Base-by-base conservation (phyloP, 306 rosid species). In the Begonia fuchsioides region DNA sequence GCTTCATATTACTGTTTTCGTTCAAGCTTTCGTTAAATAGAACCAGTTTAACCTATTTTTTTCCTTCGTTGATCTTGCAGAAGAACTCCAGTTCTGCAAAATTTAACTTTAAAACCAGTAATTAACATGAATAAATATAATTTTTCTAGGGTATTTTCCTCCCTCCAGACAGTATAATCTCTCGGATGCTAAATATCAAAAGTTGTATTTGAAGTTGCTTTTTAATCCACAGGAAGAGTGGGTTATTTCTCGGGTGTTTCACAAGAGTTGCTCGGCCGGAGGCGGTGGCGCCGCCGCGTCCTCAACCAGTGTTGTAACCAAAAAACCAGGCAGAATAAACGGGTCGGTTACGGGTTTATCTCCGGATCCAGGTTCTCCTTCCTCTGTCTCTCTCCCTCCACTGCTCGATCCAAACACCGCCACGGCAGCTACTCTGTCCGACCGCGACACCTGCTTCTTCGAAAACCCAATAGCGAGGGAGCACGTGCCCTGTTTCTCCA, bases 401-500 rank as follows among this genome's bases (percentile, higher is more conserved):
- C 81, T 85, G 4, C 81, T 85, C 0, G 96, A 92, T 60, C 14
- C 12, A 11, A 41, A 41, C 14, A 41, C 45, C 6, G 14, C 45
- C 32, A 20, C 32, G 32, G 2, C 55, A 13, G 1, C 49, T 58
- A 40, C 52, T 35, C 41, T 56, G 10, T 45, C 67, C 39, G 80
- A 63, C 68, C 76, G 71, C 41, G 79, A 79, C 15, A 58, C 63
- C 65, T 61, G 81, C 51, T 67, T 76, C 19, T 71, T 53, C 47
- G 78, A 72, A 17, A 71, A 59, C 64, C 63, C 58, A n/a, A 44
- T 41, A 46, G 38, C 69, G 10, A 90, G 59, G 58, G 92, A 82
- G 96, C 94, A 92, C 98, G 96, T 92, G 98, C 76, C 98, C 98
- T 92, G 98, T 82, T 92, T 92, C 98, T 92, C 98, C 98, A 92